Percentiles rank a stretch among this genome's conserved stretches.
These are phyloP conservation scores for Piromyces finnis DNA, from an alignment of 192 early-diverging fungal genomes.

Conservation along the genomic window DNA sequence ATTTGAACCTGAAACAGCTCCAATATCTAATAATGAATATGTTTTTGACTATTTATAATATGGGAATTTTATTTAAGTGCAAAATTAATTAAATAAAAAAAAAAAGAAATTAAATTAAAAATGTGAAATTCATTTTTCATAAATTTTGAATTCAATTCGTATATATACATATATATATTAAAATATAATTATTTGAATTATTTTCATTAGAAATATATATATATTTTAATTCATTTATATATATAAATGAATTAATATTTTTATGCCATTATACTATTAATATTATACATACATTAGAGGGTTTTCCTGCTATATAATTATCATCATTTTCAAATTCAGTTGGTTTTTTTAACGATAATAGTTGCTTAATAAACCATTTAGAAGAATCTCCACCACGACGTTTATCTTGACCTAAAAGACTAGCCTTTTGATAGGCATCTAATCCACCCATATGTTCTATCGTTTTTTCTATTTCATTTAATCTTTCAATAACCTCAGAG, in stretches of 20 bases:
- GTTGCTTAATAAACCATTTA: constrained; percentile 53
- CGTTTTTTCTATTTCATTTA: not conserved
- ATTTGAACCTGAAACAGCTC: constrained; percentile 57
- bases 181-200: too few relatives aligned
- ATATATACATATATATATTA: too few relatives aligned
- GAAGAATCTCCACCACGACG: constrained; percentile 62
- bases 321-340: not conserved
- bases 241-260: too few relatives aligned
- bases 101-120: too few relatives aligned
- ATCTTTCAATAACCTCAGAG: not conserved
- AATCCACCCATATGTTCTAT: constrained; percentile 66
- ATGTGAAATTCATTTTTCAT: too few relatives aligned
- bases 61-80: too few relatives aligned
- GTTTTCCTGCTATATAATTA: constrained; percentile 1
- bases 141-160: too few relatives aligned
- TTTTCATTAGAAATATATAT: too few relatives aligned
- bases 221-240: too few relatives aligned
- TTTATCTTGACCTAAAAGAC: constrained; percentile 62
- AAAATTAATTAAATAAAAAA: too few relatives aligned
- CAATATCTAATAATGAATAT: constrained; percentile 53
- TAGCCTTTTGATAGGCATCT: constrained; percentile 74
- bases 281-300: too few relatives aligned
- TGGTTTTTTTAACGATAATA: constrained; percentile 13
- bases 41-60: not conserved
- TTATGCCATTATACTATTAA: too few relatives aligned